Conservation (phyloP, 306 rosid species). For the Senna tora region DNA sequence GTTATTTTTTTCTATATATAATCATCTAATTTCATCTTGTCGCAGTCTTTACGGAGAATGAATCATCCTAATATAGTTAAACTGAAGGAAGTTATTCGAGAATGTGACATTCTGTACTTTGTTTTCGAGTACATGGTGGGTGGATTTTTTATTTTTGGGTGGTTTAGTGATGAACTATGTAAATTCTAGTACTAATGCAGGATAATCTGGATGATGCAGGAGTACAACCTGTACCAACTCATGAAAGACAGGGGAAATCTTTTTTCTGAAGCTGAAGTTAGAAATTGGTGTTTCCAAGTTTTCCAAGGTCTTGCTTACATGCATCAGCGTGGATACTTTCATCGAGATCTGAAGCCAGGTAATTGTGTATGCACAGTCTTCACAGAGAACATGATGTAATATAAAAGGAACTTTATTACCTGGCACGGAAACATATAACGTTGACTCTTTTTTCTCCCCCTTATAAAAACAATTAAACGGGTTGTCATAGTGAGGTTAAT, state of each 20-base stretch:
- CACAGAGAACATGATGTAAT: slow-evolving; percentile 8
- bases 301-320: slow-evolving; percentile 97
- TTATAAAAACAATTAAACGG: not conserved
- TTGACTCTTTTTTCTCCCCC: not conserved
- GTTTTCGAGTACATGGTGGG: slow-evolving; percentile 97
- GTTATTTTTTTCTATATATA: slow-evolving; percentile 9
- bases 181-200: slow-evolving; percentile 11
- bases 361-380: slow-evolving; percentile 35
- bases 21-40: slow-evolving; percentile 5
- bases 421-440: slow-evolving; percentile 12
- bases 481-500: slow-evolving; percentile 3
- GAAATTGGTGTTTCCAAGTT: slow-evolving; percentile 98
- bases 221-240: slow-evolving; percentile 89
- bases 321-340: slow-evolving; percentile 99
- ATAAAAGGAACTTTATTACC: not conserved
- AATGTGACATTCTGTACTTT: slow-evolving; percentile 80
- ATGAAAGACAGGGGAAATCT: slow-evolving; percentile 86
- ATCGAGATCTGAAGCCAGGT: slow-evolving; percentile 99
- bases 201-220: slow-evolving; percentile 51
- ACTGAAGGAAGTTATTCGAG: slow-evolving; percentile 95
- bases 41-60: slow-evolving; percentile 85
- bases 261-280: slow-evolving; percentile 80
- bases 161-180: slow-evolving; percentile 5
- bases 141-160: not conserved
- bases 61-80: slow-evolving; percentile 93